phyloP scores from a whole-genome alignment of 441 rosid species.

The Adansonia gregorii region DNA sequence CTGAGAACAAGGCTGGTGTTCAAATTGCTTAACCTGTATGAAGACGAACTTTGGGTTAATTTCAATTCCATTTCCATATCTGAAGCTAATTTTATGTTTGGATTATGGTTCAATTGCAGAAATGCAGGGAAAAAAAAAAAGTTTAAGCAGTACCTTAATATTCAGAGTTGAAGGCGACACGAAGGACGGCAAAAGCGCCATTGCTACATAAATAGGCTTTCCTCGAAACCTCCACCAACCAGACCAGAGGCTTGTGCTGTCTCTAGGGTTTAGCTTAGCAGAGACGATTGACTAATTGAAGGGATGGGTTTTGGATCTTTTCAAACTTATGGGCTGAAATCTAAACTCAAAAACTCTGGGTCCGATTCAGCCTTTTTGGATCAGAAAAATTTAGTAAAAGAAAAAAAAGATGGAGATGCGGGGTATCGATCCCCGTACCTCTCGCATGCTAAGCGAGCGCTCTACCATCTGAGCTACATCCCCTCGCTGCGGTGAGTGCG shows the following conservation, averaged over 20 bases:
- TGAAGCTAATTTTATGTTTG: no score
- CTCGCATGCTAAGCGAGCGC: slow-evolving; percentile 99
- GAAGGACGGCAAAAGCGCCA: slow-evolving; percentile 41
- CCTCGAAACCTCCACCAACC: slow-evolving; percentile 4
- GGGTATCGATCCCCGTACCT: slow-evolving; percentile 86
- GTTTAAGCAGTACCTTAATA: slow-evolving; percentile 34
- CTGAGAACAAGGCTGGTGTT: slow-evolving; percentile 23
- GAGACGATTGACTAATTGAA: neutral
- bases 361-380: neutral
- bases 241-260: neutral
- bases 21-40: slow-evolving; percentile 36
- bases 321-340: neutral
- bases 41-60: neutral
- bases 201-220: slow-evolving; percentile 2
- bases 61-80: neutral
- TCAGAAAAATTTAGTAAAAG: neutral
- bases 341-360: neutral
- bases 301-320: neutral
- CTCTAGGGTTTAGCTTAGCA: slow-evolving; percentile 10
- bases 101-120: neutral
- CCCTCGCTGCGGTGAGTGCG: no score
- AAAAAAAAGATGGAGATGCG: slow-evolving; percentile 49
- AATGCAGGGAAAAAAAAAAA: neutral
- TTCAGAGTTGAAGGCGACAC: slow-evolving; percentile 16
- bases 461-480: slow-evolving; percentile 99